These are phyloP conservation scores for Ceratocystis colombiana DNA, from an alignment of 2,329 filamentous ascomycete genomes.

Conservation along the genomic window DNA sequence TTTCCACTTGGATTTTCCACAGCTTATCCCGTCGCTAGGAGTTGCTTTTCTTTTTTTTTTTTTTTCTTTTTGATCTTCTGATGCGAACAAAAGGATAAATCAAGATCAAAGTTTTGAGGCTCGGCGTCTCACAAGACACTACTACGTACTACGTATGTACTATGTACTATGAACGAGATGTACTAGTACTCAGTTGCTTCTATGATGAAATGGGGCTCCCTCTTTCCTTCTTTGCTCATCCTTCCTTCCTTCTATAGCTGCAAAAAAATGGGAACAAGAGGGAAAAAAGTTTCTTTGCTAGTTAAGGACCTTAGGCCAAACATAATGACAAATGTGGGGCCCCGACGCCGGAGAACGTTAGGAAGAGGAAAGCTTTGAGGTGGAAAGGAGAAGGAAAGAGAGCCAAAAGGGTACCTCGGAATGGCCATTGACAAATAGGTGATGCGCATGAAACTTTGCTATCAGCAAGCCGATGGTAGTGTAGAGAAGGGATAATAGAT, in stretches of 20 bases:
- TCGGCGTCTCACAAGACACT: not conserved
- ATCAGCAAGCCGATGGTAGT: not conserved
- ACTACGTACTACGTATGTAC: too few relatives aligned
- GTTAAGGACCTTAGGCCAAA: not conserved
- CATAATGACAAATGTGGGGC: constrained; percentile 4
- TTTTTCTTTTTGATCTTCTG: not conserved
- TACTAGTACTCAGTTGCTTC: not conserved
- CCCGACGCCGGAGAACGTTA: constrained; percentile 16
- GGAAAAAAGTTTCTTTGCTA: not conserved
- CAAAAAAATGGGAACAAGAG: not conserved
- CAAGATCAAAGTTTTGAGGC: not conserved
- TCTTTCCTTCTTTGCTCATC: constrained; percentile 14
- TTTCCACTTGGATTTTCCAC: too few relatives aligned
- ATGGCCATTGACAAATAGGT: not conserved
- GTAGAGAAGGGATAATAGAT: not conserved
- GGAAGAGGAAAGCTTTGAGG: not conserved
- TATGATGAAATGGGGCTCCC: not conserved
- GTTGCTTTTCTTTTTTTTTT: not conserved
- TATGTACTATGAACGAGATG: too few relatives aligned
- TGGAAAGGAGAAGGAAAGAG: not conserved
- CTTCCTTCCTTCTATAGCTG: constrained; percentile 13
- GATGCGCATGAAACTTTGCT: not conserved
- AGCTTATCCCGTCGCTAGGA: not conserved
- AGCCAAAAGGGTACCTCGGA: not conserved
- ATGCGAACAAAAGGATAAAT: not conserved